Conservation (phyloP, 176 grass and related monocot genomes). For the Musa acuminata region DNA sequence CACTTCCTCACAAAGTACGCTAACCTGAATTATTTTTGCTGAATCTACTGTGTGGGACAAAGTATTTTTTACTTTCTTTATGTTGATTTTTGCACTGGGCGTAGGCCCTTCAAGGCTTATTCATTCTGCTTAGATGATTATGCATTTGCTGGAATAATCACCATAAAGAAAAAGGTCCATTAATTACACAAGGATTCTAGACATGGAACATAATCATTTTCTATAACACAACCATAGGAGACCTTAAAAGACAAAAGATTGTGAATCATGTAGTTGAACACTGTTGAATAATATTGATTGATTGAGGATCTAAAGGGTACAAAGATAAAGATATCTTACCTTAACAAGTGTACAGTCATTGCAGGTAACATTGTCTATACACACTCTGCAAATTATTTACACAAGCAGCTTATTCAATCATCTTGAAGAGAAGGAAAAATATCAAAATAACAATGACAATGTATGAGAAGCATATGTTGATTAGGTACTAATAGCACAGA, state of each 20-base stretch:
- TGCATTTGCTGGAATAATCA: too few relatives aligned
- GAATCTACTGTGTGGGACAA: too few relatives aligned
- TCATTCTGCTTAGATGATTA: too few relatives aligned
- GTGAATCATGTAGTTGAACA: background rate
- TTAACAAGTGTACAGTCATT: slow-evolving; percentile 81
- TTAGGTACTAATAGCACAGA: too few relatives aligned
- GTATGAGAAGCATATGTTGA: background rate
- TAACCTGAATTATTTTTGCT: too few relatives aligned
- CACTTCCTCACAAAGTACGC: too few relatives aligned
- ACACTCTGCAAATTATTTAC: slow-evolving; percentile 47
- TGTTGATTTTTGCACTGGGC: too few relatives aligned
- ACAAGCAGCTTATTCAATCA: background rate
- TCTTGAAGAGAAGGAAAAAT: background rate
- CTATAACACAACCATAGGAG: background rate
- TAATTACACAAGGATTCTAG: too few relatives aligned
- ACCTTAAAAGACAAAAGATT: background rate
- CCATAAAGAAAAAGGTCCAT: too few relatives aligned
- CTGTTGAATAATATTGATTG: background rate
- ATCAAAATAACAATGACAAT: background rate
- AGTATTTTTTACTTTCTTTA: too few relatives aligned
- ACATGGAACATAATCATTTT: too few relatives aligned
- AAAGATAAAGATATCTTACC: slow-evolving; percentile 25
- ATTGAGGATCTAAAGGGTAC: background rate
- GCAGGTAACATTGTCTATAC: slow-evolving; percentile 71
- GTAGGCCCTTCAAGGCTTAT: too few relatives aligned